These are phyloP conservation scores for Furcasterigmium sp. DNA, from an alignment of 2,329 filamentous ascomycete species.

Conservation along the genomic window DNA sequence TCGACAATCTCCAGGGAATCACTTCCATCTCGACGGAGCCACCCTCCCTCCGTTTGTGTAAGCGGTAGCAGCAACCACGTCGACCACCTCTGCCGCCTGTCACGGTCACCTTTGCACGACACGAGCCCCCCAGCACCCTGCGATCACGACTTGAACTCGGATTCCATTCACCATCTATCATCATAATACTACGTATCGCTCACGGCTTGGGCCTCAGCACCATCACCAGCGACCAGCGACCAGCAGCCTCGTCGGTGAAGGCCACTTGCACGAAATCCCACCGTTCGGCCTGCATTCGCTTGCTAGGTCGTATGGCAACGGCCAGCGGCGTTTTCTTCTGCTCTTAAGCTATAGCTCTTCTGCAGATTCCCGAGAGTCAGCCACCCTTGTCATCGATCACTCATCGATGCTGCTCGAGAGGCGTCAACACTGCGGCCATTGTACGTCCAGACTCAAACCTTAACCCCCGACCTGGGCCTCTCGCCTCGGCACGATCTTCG, in stretches of 20 bases:
- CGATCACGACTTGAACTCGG: no score
- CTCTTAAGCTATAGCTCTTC: neutral
- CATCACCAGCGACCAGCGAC: no score
- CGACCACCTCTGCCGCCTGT: no score
- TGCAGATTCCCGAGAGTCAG: neutral
- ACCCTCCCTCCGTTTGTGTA: no score
- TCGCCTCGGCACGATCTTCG: neutral
- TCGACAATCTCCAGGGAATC: no score
- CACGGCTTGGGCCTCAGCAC: no score
- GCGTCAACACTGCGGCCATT: neutral
- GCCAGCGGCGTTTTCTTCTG: neutral
- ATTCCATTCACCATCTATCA: no score
- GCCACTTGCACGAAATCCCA: neutral
- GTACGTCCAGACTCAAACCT: neutral
- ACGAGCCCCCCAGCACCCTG: no score
- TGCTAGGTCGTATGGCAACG: slow-evolving; percentile 1
- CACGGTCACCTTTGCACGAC: no score
- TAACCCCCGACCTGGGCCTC: neutral
- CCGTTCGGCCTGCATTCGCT: neutral
- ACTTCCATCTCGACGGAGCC: no score
- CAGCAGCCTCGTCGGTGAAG: neutral
- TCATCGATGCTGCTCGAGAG: neutral
- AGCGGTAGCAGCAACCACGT: no score
- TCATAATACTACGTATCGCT: no score
- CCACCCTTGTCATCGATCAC: neutral